Evolutionary conservation across 177 flowering plant genomes (phyloP).

Genomic region (Vitis hybrid): DNA sequence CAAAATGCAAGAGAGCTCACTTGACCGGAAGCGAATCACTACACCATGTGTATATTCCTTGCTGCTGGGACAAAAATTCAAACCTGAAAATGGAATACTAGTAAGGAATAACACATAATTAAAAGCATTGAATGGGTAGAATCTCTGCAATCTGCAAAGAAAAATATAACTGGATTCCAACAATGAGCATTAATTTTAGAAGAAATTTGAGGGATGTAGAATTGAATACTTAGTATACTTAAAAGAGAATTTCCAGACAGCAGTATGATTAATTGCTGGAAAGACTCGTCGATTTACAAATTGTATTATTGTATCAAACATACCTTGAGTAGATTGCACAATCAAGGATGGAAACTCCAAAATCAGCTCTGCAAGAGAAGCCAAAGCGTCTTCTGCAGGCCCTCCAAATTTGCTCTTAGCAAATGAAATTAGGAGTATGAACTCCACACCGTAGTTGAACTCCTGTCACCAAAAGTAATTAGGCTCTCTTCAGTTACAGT

Average conservation of each 20-base stretch:
- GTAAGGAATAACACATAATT: background rate
- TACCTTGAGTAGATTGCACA: conserved; percentile 84
- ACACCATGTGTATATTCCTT: conserved; percentile 65
- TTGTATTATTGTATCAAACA: conserved; percentile 4
- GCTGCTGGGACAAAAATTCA: conserved; percentile 48
- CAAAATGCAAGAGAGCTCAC: conserved; percentile 35
- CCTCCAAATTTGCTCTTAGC: conserved; percentile 38
- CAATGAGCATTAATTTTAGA: background rate
- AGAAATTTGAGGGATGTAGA: background rate
- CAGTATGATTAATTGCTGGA: background rate
- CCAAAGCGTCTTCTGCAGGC: conserved; percentile 61
- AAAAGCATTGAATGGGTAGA: too few relatives aligned
- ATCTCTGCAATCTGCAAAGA: too few relatives aligned
- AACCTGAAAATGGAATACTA: conserved; percentile 43
- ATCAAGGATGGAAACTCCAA: conserved; percentile 57
- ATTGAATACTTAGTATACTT: too few relatives aligned
- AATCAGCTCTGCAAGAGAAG: conserved; percentile 46
- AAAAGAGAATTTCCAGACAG: background rate
- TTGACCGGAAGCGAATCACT: conserved; percentile 74
- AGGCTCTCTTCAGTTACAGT: conserved; percentile 1
- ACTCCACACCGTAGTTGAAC: conserved; percentile 78
- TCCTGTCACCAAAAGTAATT: conserved; percentile 47
- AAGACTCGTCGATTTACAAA: background rate
- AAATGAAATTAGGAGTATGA: conserved; percentile 63
- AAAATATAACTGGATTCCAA: background rate